Conservation (phyloP, 805 yeast species). For the Zygosaccharomyces siamensis region DNA sequence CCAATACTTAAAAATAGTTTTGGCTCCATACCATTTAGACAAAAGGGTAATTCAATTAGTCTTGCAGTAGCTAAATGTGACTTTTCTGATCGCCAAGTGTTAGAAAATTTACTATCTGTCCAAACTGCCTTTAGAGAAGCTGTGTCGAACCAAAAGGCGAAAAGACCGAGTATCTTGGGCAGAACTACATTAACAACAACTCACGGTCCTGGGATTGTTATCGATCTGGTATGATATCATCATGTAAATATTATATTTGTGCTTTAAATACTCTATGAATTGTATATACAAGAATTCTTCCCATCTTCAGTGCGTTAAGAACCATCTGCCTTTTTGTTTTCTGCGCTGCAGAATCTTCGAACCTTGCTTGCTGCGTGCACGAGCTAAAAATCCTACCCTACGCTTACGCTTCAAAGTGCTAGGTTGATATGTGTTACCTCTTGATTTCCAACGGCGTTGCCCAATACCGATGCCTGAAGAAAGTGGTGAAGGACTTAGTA, state of each 20-base stretch:
- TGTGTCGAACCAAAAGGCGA: conserved; percentile 51
- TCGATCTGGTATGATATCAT: conserved; percentile 40
- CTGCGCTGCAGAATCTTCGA: conserved; percentile 74
- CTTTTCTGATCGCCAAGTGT: conserved; percentile 70
- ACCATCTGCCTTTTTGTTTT: conserved; percentile 90
- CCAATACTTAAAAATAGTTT: conserved; percentile 48
- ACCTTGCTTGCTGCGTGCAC: conserved; percentile 70
- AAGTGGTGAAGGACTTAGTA: conserved; percentile 4
- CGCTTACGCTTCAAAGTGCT: conserved; percentile 86
- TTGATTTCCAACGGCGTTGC: conserved; percentile 64
- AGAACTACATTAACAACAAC: conserved; percentile 64
- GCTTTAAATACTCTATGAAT: not conserved
- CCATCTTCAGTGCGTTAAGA: conserved; percentile 60
- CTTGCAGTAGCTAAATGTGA: conserved; percentile 73
- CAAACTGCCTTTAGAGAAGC: conserved; percentile 55
- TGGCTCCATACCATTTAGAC: conserved; percentile 77
- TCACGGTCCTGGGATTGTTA: conserved; percentile 74
- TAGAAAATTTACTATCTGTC: conserved; percentile 65
- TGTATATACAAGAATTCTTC: conserved; percentile 6
- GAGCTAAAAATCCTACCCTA: conserved; percentile 81
- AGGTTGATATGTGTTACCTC: conserved; percentile 96
- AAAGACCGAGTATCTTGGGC: conserved; percentile 66
- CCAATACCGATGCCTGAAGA: conserved; percentile 14
- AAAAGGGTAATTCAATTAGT: conserved; percentile 54
- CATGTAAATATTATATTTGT: conserved; percentile 3